Evolutionary conservation across 495 filamentous ascomycete genomes (phyloP).

Genomic region (Talaromyces adpressus): DNA sequence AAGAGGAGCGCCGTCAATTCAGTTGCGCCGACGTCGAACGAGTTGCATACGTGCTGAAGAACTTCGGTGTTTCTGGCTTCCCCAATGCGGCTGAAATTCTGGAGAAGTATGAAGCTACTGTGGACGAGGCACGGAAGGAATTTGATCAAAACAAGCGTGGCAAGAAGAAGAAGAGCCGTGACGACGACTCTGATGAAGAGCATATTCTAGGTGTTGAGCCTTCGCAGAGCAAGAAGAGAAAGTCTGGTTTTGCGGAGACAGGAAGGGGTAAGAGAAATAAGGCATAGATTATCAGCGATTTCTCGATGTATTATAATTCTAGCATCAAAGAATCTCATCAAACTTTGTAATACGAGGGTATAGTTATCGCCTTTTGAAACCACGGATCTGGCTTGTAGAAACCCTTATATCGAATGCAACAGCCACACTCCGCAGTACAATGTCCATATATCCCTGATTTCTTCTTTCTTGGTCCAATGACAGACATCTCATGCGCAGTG

Average conservation of each 20-base stretch:
- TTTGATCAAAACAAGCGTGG: neutral
- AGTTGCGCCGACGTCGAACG: conserved; percentile 57
- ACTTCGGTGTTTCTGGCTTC: conserved; percentile 25
- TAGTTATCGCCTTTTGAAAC: neutral
- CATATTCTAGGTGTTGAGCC: conserved; percentile 2
- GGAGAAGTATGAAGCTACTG: neutral
- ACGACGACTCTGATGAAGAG: conserved; percentile 4
- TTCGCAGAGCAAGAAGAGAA: neutral
- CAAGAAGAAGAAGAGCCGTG: neutral
- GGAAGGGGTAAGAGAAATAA: conserved; percentile 2
- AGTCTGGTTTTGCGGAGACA: neutral
- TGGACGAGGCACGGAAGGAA: neutral
- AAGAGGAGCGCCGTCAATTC: conserved; percentile 18
- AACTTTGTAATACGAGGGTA: neutral
- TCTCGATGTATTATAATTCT: neutral
- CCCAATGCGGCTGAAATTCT: conserved; percentile 6
- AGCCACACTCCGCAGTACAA: neutral
- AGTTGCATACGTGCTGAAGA: conserved; percentile 53
- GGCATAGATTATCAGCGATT: neutral
- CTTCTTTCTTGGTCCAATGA: neutral
- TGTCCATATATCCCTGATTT: neutral
- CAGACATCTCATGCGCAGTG: too few species aligned
- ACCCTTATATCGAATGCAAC: neutral
- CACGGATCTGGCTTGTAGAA: neutral
- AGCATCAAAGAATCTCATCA: neutral